Evolutionary conservation across 768 basidiomycete genomes (phyloP), one percentile per base, ranked within the genome.

Genomic region (Lentinus tigrinus): DNA sequence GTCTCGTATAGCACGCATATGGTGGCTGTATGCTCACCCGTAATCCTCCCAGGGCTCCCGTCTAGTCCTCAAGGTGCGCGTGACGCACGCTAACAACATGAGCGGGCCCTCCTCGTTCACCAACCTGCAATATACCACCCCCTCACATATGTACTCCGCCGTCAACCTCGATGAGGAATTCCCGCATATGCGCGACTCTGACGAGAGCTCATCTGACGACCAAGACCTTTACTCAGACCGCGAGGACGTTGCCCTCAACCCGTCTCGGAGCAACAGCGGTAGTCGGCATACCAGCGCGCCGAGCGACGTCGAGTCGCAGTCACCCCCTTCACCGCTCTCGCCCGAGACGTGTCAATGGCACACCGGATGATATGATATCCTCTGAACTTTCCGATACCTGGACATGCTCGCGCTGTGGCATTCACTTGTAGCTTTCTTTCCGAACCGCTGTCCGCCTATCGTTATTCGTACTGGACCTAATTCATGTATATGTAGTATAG

Each of bases 11-110:
- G 19, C 31, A 17, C 17, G 9, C 27, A 13, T 6, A 31, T 37
- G 27, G 13, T 8, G 17, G 36, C 3, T 9, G 38, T 34, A 11
- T 6, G 11, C n/a, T 39, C 24, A 2, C 13, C 37, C 13, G 14
- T 8, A 14, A 19, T 47, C 11, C 11, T n/a, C 17, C 4, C 39
- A 62, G 61, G 61, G 61, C 31, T 54, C 61, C 4, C 61, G 61
- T 1, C 61, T 62, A 0, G 54, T 62, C 46, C 38, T 52, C 27
- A 62, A 58, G 34, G 36, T 62, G 2, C 61, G 61, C 44, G 57
- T 50, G 1, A 28, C 38, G 49, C 49, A 58, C 44, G 28, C 39
- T 5, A 23, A 37, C 26, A 50, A 31, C 26, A 14, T 38, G 56
- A 40, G 40, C 28, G 38, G 42, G 3, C 54, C 54, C 13, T 55